Evolutionary conservation across 805 yeast species (phyloP).

Genomic region (Wickerhamomyces mucosus): DNA sequence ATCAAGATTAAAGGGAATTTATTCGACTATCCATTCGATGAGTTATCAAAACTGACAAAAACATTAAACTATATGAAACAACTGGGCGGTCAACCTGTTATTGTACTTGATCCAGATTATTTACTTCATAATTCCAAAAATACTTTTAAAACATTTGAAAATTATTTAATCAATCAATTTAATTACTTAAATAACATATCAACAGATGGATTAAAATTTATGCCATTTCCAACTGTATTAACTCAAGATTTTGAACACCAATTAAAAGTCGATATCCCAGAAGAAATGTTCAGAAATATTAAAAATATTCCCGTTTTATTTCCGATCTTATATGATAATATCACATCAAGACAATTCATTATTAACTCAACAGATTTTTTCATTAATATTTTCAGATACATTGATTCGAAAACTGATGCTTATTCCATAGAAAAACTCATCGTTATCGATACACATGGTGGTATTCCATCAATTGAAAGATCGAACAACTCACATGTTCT

Average conservation of each 20-base stretch:
- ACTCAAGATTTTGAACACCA: neutral
- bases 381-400: conserved; percentile 24
- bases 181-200: conserved; percentile 7
- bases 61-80: conserved; percentile 16
- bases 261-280: conserved; percentile 6
- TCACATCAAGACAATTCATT: conserved; percentile 29
- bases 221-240: conserved; percentile 13
- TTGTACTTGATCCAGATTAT: conserved; percentile 18
- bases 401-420: conserved; percentile 4
- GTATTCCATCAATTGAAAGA: conserved; percentile 82
- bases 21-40: conserved; percentile 5
- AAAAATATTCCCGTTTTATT: conserved; percentile 35
- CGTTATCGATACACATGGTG: conserved; percentile 75
- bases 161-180: conserved; percentile 14
- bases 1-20: conserved; percentile 21
- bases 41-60: conserved; percentile 9
- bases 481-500: conserved; percentile 78
- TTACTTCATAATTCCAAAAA: conserved; percentile 7
- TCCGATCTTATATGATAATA: conserved; percentile 61
- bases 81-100: conserved; percentile 15
- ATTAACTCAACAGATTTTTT: conserved; percentile 33
- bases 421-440: conserved; percentile 71
- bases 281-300: conserved; percentile 4
- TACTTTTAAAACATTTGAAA: conserved; percentile 8
- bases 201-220: conserved; percentile 5